Conservation (phyloP, 139 green algal genomes). For the Chlorella sp. region DNA sequence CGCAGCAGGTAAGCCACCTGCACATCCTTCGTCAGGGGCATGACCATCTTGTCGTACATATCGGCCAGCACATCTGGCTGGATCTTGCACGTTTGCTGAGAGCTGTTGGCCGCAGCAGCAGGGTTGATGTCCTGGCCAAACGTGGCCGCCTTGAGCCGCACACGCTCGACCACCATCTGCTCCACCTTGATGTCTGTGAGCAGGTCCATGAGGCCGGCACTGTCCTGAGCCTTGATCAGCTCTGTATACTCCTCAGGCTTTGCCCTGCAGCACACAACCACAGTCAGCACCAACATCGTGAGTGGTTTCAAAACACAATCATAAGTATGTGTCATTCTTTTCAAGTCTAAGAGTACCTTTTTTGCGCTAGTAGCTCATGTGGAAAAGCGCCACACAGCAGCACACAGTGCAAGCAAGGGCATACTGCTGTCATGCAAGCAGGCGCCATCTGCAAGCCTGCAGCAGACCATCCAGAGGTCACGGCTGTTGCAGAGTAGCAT, state of each 20-base stretch:
- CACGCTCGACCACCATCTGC: slow-evolving; percentile 68
- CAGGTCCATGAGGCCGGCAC: slow-evolving; percentile 76
- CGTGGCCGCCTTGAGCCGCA: slow-evolving; percentile 80
- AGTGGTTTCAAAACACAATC: no score
- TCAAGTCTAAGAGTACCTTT: no score
- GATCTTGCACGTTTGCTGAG: slow-evolving; percentile 45
- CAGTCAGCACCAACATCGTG: no score
- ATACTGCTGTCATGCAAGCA: no score
- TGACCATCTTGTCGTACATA: slow-evolving; percentile 89
- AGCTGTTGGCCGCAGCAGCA: not conserved
- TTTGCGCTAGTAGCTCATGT: no score
- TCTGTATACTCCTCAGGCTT: slow-evolving; percentile 69
- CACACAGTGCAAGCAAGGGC: no score
- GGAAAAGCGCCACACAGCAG: no score
- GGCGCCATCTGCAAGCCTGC: no score
- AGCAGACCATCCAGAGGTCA: no score
- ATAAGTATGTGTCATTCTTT: no score
- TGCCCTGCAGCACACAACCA: no score
- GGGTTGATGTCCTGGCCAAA: slow-evolving; percentile 85
- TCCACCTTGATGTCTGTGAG: slow-evolving; percentile 83
- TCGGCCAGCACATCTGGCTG: slow-evolving; percentile 66
- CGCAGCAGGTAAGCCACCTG: slow-evolving; percentile 84
- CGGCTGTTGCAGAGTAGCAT: no score
- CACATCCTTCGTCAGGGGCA: slow-evolving; percentile 98
- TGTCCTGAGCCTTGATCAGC: slow-evolving; percentile 68